Conservation (phyloP, 2,329 filamentous ascomycete species). For the Cephalotrichum gorgonifer region DNA sequence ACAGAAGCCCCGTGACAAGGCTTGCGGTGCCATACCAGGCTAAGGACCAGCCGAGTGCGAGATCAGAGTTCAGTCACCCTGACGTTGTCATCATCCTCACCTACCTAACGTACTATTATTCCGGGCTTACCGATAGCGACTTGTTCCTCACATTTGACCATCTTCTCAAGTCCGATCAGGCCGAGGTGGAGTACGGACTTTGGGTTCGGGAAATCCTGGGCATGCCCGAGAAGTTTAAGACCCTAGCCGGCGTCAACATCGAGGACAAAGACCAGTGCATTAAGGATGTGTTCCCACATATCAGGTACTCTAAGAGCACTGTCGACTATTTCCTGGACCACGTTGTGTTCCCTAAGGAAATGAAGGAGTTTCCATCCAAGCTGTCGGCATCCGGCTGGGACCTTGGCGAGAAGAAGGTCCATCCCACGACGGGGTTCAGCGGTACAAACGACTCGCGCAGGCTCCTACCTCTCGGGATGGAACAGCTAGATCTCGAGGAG, state of each 20-base stretch:
- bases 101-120: slow-evolving; percentile 44
- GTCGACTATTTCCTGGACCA: slow-evolving; percentile 54
- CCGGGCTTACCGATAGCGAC: slow-evolving; percentile 39
- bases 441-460: slow-evolving; percentile 55
- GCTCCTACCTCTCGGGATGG: slow-evolving; percentile 45
- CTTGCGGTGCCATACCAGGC: slow-evolving; percentile 50
- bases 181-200: slow-evolving; percentile 34
- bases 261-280: slow-evolving; percentile 39
- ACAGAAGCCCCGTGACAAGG: slow-evolving; percentile 26
- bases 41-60: slow-evolving; percentile 43
- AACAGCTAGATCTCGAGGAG: slow-evolving; percentile 40
- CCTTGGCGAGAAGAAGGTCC: slow-evolving; percentile 32
- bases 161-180: slow-evolving; percentile 40
- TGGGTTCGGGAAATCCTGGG: slow-evolving; percentile 31
- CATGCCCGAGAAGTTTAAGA: slow-evolving; percentile 25
- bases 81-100: slow-evolving; percentile 48
- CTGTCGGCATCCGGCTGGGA: slow-evolving; percentile 61
- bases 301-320: slow-evolving; percentile 39
- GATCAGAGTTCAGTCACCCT: slow-evolving; percentile 53
- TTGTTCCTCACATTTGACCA: slow-evolving; percentile 34
- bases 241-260: slow-evolving; percentile 45
- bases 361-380: slow-evolving; percentile 53
- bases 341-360: slow-evolving; percentile 50
- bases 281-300: slow-evolving; percentile 36
- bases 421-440: slow-evolving; percentile 55